Percentiles rank a stretch among this genome's conserved stretches.
phyloP scores from a whole-genome alignment of 108 stramenopile species.

The Fragilariopsis cylindrus region DNA sequence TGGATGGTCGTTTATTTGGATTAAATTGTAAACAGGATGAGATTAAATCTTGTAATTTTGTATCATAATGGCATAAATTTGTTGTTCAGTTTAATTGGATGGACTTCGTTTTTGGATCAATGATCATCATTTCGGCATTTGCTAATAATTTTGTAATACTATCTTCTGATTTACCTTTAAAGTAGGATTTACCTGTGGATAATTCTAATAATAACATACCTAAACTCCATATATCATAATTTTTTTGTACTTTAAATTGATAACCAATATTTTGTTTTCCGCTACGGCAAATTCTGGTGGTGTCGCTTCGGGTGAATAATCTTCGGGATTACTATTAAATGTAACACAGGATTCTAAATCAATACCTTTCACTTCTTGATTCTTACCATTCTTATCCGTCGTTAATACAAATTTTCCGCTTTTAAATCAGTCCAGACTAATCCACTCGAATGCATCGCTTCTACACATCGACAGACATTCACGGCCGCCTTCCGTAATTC shows the following conservation, averaged over 20 bases:
- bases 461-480: constrained; percentile 64
- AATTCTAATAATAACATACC: constrained; percentile 87
- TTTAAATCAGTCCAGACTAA: constrained; percentile 93
- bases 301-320: constrained; percentile 88
- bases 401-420: constrained; percentile 82
- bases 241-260: constrained; percentile 64
- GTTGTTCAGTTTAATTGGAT: constrained; percentile 16
- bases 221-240: constrained; percentile 79
- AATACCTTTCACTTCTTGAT: background rate
- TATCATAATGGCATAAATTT: constrained; percentile 67
- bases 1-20: constrained; percentile 65
- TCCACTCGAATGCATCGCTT: constrained; percentile 63
- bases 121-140: background rate
- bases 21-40: constrained; percentile 53
- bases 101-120: constrained; percentile 3
- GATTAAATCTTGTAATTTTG: constrained; percentile 66
- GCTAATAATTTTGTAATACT: constrained; percentile 2
- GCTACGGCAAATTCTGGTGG: constrained; percentile 86
- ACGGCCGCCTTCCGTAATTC: background rate
- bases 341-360: constrained; percentile 77
- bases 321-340: constrained; percentile 62
- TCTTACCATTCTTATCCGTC: background rate
- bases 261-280: constrained; percentile 59
- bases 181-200: constrained; percentile 67
- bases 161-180: constrained; percentile 40